phyloP scores from a whole-genome alignment of 2,329 filamentous ascomycete species.

The Pseudonectria buxi region DNA sequence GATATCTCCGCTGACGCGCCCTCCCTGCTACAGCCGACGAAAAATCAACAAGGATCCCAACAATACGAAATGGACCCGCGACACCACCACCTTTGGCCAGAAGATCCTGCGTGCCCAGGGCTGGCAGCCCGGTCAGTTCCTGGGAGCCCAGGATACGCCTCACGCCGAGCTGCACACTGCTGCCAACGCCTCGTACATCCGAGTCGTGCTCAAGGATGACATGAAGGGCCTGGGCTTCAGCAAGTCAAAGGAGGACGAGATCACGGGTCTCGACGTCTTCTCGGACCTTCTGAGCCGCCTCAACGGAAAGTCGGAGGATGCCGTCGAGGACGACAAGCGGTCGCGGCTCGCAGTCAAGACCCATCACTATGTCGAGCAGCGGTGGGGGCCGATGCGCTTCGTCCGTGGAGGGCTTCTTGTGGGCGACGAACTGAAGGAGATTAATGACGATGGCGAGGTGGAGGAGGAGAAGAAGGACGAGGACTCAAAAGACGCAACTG shows the following conservation, averaged over 20 bases:
- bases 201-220: slow-evolving; percentile 81
- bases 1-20: slow-evolving; percentile 6
- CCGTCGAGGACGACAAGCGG: slow-evolving; percentile 63
- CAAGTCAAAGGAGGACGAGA: slow-evolving; percentile 64
- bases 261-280: slow-evolving; percentile 81
- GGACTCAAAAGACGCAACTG: slow-evolving; percentile 2
- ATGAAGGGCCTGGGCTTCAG: slow-evolving; percentile 84
- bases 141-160: slow-evolving; percentile 70
- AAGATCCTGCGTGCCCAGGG: slow-evolving; percentile 82
- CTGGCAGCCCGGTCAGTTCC: slow-evolving; percentile 78
- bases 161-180: slow-evolving; percentile 72
- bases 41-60: slow-evolving; percentile 91
- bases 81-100: slow-evolving; percentile 79
- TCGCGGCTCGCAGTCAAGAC: slow-evolving; percentile 64
- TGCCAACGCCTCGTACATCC: slow-evolving; percentile 79
- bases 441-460: slow-evolving; percentile 17
- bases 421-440: slow-evolving; percentile 47
- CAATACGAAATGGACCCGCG: slow-evolving; percentile 86
- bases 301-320: slow-evolving; percentile 78
- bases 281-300: slow-evolving; percentile 79
- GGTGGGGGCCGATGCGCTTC: slow-evolving; percentile 77
- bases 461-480: slow-evolving; percentile 9
- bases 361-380: slow-evolving; percentile 65
- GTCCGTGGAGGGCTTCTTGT: slow-evolving; percentile 72
- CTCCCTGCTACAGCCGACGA: slow-evolving; percentile 25